Evolutionary conservation across 345 rosid genomes (phyloP), one percentile per base, ranked within the genome.

Genomic region (Ceriops zippeliana): DNA sequence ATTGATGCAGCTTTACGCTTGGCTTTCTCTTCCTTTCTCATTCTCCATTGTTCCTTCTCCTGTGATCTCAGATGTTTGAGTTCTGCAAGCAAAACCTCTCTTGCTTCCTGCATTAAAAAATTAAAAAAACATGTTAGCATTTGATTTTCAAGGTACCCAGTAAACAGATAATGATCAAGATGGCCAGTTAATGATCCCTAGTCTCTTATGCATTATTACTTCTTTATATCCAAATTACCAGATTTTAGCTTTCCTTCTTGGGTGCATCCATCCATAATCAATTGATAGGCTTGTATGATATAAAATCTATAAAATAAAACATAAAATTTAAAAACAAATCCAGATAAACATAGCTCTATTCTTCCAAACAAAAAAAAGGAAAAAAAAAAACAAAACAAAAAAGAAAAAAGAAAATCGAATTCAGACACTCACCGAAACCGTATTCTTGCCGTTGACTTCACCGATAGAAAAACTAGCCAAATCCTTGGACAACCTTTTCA

Each of bases 401-500:
- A 59, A 1, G n/a, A 6, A 46, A 46, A 21, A 32, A 4, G n/a
- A 13, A 66, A 42, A 38, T 38, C 47, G 21, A 35, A 7, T 6
- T 26, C 24, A 2, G 10, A 27, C 28, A 34, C 76, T 59, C 13
- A 73, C 71, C 61, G 66, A 65, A 32, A 73, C 52, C 42, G 35
- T 58, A 58, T 13, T 42, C 16, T 28, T 58, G 46, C 59, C 64
- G 24, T 69, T 28, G 28, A 51, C 73, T 27, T 69, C 66, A 34
- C 31, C 66, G 21, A 52, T n/a, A 13, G 52, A 37, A 21, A 70
- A 58, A 22, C 49, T 27, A 30, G 61, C 58, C 63, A 70, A 68
- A 34, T 67, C 78, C 26, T 57, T 34, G 10, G 73, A 67, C 52
- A 74, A 68, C 67, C 78, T 71, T 56, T 63, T 59, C 15, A 78